Evolutionary conservation across 441 rosid genomes (phyloP), one percentile per base, ranked within the genome.

Genomic region (Codiaeum variegatum): DNA sequence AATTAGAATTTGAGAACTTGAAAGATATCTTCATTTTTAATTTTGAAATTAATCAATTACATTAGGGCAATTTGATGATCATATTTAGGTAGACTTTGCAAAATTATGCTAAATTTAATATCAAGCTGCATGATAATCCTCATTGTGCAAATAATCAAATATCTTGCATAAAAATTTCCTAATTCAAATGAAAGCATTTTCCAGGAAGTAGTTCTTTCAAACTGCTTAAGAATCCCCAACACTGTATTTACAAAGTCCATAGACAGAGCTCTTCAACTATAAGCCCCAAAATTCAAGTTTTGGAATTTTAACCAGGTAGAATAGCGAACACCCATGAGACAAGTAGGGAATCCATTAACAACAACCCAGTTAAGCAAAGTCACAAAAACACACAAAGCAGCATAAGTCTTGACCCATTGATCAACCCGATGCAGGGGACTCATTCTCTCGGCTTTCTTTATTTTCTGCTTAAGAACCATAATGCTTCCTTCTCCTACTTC

Each of bases 111-210:
- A 24, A 72, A 63, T 15, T 15, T 18, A 49, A 23, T 24, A 34
- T 40, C n/a, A 31, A 5, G 16, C 21, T 18, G 18, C 72, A 31
- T 9, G 46, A 21, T 1, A 55, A 29, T 29, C 28, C 66, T 29
- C 62, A 29, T 31, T 29, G 21, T 26, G 19, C 46, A 19, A 46
- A 29, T 21, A 59, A 59, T 4, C 16, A 31, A 36, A 23, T 29
- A 59, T 24, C 73, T 59, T 19, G 42, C 26, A 38, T 12, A 19
- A 67, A 47, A 3, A n/a, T n/a, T n/a, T n/a, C 56, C 0, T 5
- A 18, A 67, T 68, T 36, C 18, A 74, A 67, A 59, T 38, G n/a
- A n/a, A 68, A 60, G 18, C 44, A 36, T 38, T 31, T 9, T 24
- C 51, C 11, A 38, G 8, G 23, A 23, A 40, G 1, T 5, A 19